Evolutionary conservation across 179 eudicot species (phyloP), one percentile per base, ranked within the genome.

Genomic region (Heliamphora pulchella): DNA sequence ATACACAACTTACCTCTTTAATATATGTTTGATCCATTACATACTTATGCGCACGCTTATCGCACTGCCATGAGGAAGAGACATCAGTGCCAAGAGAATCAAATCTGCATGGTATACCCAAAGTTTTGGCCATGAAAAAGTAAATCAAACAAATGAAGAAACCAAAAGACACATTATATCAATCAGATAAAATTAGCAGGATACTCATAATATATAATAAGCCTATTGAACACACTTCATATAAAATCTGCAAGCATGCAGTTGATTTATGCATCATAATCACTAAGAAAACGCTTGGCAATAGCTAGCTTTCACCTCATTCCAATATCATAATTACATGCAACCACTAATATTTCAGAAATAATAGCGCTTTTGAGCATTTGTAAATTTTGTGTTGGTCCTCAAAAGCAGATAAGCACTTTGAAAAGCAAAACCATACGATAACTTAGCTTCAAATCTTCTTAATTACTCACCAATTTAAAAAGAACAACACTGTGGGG

Each of bases 101-200:
- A 75, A 44, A 58, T 41, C 78, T 75, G 78, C 68, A 59, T 59
- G 17, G n/a, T 18, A 43, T 7, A 17, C 53, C 50, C 10, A 75
- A 15, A 75, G 47, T 31, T 18, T 31, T 73, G 14, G 61, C 47
- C 76, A 73, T 39, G 17, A 14, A 55, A 74, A 74, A 10, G 77
- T 31, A 8, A 54, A 17, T 55, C 11, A 44, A 4, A 55, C 65
- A 55, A 15, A 74, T 39, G 31, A 74, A 55, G 17, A 74, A 39
- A 74, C 61, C 65, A 57, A 4, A 39, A 55, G 65, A 57, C 48
- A 55, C 57, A 8, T n/a, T 2, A 55, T 6, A 41, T 39, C 41
- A 17, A 57, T 39, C 77, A 55, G 57, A 55, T 43, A 74, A 73
- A 54, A 54, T 22, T 54, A 73, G 54, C 44, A 53, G 59, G 8